A percentile compares a stretch with the other conserved stretches of the same genome.
Conservation (phyloP, 2,329 filamentous ascomycete species). For the Graphiopsis chlorocephala region DNA sequence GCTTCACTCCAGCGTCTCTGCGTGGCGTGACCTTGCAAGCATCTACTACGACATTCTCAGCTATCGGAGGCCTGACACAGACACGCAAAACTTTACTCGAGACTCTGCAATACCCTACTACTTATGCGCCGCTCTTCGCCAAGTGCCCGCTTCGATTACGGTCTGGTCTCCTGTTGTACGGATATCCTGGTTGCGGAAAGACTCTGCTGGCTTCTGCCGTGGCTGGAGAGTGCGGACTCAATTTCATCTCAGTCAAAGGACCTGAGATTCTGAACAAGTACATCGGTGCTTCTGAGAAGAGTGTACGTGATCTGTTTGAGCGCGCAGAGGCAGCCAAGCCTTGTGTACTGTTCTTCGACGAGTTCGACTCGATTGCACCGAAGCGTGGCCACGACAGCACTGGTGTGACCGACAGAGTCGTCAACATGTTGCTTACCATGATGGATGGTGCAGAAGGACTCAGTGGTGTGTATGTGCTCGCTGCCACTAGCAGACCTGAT, state of each 20-base stretch:
- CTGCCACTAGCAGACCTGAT: constrained; percentile 89
- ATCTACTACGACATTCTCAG: constrained; percentile 86
- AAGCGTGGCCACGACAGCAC: constrained; percentile 97
- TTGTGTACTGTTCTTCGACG: constrained; percentile 96
- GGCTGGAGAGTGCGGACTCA: constrained; percentile 95
- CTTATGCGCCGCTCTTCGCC: constrained; percentile 95
- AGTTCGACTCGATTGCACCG: constrained; percentile 96
- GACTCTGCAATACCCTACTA: constrained; percentile 94
- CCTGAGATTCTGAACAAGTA: constrained; percentile 99
- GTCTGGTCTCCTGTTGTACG: constrained; percentile 88
- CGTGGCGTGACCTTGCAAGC: constrained; percentile 92
- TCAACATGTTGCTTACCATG: constrained; percentile 96
- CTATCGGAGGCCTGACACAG: constrained; percentile 82
- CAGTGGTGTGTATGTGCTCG: constrained; percentile 91
- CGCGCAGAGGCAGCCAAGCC: constrained; percentile 85
- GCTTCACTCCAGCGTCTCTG: constrained; percentile 91
- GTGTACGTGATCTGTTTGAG: constrained; percentile 90
- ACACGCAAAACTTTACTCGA: constrained; percentile 91
- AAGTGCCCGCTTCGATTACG: constrained; percentile 92
- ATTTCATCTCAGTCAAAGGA: constrained; percentile 98
- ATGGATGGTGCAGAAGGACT: constrained; percentile 98
- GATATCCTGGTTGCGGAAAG: constrained; percentile 94
- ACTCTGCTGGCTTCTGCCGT: constrained; percentile 93
- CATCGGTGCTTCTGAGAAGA: constrained; percentile 96
- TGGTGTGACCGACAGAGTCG: constrained; percentile 96